Base-by-base conservation (phyloP, 495 filamentous ascomycete genomes). In the Apiosordaria backusii region DNA sequence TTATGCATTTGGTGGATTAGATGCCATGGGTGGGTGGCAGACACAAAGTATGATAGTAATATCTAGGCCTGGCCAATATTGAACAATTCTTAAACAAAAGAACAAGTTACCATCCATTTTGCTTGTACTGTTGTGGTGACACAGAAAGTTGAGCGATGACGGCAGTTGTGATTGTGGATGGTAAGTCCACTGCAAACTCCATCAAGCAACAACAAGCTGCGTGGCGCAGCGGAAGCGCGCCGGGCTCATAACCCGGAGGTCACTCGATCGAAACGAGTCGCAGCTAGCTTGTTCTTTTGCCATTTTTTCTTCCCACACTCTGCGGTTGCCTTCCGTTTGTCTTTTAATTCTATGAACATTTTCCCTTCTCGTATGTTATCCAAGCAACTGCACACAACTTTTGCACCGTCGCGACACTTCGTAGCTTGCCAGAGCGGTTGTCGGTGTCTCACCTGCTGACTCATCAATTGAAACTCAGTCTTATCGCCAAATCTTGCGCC, bases 221-320 rank as follows among this genome's bases (percentile, higher is more conserved):
- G 26, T 66, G 50, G 65, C 65, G 59, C 50, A 62, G 65, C 59
- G 65, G 59, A 57, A 66, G 59, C 59, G 63, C 63, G 62, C 62
- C 62, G 62, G 62, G 62, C 62, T 61, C 64, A 66, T 66, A 66
- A 66, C 64, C 64, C 64, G 45, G 60, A 62, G 65, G 59, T 62
- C 65, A 62, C 60, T 62, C 60, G 65, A 66, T 62, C 59, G 58
- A 66, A 62, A 62, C 52, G 59, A 66, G 59, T 61, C 22, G 52
- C 24, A 62, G 64, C 64, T 62, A 63, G 26, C 68, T 54, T 57
- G 65, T 63, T 67, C 60, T 71, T 63, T 24, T 67, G 69, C 35
- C 64, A 19, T 25, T 66, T 67, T 67, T 67, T 69, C 16, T 15
- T 45, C 9, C 16, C 3, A 7, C 27, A 29, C 3, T n/a, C n/a